phyloP scores from a whole-genome alignment of 2,329 filamentous ascomycete genomes.

The Colletotrichum eremochloae region DNA sequence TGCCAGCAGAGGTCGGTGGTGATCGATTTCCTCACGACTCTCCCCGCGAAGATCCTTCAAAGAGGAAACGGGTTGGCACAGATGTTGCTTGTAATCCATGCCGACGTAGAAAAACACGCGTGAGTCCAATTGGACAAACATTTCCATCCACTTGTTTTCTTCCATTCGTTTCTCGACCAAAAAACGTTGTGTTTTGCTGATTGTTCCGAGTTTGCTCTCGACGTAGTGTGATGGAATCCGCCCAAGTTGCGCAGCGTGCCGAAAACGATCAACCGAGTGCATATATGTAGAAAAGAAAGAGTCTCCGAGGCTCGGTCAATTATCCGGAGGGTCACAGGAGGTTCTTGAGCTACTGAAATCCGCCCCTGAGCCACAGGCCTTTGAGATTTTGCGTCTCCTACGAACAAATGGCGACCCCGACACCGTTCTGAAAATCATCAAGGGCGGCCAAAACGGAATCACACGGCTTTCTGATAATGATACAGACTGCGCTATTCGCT shows the following conservation, averaged over 20 bases:
- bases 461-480: neutral
- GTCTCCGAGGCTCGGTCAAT: conserved; percentile 1
- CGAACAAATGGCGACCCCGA: conserved; percentile 44
- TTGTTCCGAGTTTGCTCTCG: neutral
- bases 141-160: neutral
- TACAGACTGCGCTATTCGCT: neutral
- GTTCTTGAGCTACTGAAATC: conserved; percentile 46
- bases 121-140: conserved; percentile 31
- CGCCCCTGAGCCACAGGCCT: conserved; percentile 42
- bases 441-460: conserved; percentile 12
- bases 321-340: conserved; percentile 38
- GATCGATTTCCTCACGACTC: neutral
- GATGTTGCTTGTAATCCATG: conserved; percentile 46
- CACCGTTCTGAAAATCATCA: conserved; percentile 44
- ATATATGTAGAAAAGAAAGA: conserved; percentile 43
- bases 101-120: conserved; percentile 45
- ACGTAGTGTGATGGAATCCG: conserved; percentile 44
- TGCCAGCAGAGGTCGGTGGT: conserved; percentile 15
- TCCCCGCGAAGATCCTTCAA: conserved; percentile 21
- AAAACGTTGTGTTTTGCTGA: neutral
- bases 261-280: conserved; percentile 40
- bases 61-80: conserved; percentile 46
- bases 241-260: conserved; percentile 44
- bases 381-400: conserved; percentile 43
- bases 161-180: neutral